A percentile compares a stretch with the other conserved stretches of the same genome.
Conservation (phyloP, 2,329 filamentous ascomycete genomes). For the Botrytis cinerea region DNA sequence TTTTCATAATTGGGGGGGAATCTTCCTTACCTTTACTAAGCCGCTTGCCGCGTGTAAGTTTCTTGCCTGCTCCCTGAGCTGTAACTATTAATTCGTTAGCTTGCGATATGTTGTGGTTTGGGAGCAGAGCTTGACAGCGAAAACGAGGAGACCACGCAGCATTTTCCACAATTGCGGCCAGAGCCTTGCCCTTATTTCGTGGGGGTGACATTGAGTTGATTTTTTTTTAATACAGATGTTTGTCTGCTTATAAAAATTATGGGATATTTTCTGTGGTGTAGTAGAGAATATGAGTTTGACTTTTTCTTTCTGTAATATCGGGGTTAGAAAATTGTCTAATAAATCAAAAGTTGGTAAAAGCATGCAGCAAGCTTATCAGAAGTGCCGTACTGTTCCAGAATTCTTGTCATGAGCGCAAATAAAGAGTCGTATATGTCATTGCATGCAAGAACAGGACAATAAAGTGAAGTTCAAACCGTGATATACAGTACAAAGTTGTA, state of each 20-base stretch:
- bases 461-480: too few species aligned
- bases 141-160: not conserved
- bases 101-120: not conserved
- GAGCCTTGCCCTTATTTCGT: not conserved
- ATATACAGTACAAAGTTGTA: not conserved
- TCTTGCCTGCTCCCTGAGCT: not conserved
- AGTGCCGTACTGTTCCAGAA: not conserved
- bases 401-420: not conserved
- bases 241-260: not conserved
- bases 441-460: not conserved
- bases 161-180: not conserved
- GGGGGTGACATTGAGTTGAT: not conserved
- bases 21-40: not conserved
- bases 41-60: not conserved
- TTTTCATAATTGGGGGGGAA: not conserved
- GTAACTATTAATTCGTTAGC: not conserved
- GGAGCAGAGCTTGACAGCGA: not conserved
- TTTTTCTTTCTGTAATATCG: not conserved
- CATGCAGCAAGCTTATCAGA: not conserved
- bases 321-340: not conserved
- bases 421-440: not conserved
- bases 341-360: not conserved
- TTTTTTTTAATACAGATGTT: not conserved
- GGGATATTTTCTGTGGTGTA: not conserved
- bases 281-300: too few species aligned